These are phyloP conservation scores for Penicillium freii DNA, from an alignment of 2,329 filamentous ascomycete species.

Conservation along the genomic window DNA sequence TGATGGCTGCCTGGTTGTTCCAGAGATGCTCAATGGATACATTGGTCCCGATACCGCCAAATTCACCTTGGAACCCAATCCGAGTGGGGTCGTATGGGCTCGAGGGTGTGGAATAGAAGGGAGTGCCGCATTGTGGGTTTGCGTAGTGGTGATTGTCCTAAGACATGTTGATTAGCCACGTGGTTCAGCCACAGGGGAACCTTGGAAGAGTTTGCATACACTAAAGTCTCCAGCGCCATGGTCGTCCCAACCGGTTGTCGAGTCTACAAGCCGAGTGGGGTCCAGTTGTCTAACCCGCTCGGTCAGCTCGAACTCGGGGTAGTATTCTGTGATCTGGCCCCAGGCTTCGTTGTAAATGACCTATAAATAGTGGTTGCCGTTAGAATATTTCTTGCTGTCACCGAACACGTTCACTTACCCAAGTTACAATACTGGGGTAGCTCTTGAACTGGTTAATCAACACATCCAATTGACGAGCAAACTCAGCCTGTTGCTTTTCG, in stretches of 20 bases:
- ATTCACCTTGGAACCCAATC: conserved; percentile 70
- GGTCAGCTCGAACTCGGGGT: conserved; percentile 59
- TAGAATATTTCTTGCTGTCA: not conserved
- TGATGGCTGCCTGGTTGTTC: conserved; percentile 60
- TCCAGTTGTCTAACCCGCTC: conserved; percentile 57
- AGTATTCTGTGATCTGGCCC: conserved; percentile 56
- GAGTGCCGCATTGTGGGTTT: conserved; percentile 67
- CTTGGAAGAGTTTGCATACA: conserved; percentile 18
- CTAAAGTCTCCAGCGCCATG: conserved; percentile 66
- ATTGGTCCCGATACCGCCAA: conserved; percentile 67
- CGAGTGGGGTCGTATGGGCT: conserved; percentile 57
- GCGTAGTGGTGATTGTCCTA: conserved; percentile 71
- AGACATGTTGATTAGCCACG: not conserved
- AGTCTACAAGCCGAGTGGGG: conserved; percentile 62
- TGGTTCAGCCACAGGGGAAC: not conserved
- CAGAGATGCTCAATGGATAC: conserved; percentile 63
- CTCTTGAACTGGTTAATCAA: conserved; percentile 63
- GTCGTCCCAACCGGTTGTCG: conserved; percentile 65
- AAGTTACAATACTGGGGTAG: conserved; percentile 64
- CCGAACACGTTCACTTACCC: conserved; percentile 46
- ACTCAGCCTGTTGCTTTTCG: conserved; percentile 60
- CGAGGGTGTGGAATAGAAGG: conserved; percentile 61
- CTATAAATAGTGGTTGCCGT: conserved; percentile 28
- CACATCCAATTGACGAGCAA: conserved; percentile 61
- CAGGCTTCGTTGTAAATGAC: conserved; percentile 72